Evolutionary conservation across 805 yeast species (phyloP).

Genomic region (baker's yeast (Saccharomyces cerevisiae)): DNA sequence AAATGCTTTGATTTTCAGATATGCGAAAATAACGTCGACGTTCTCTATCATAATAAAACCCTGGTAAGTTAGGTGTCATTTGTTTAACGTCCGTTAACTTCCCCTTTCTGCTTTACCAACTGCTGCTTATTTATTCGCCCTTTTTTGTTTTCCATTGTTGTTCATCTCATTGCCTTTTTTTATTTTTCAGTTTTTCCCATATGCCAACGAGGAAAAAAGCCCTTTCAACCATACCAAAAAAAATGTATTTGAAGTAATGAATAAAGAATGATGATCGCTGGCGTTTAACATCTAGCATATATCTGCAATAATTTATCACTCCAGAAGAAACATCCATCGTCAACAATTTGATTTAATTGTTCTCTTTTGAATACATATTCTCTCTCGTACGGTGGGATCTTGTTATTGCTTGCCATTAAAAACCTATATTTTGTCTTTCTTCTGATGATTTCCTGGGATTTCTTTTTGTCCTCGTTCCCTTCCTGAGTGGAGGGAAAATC

Average conservation of each 20-base stretch:
- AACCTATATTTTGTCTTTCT: constrained; percentile 39
- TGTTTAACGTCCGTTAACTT: too few species aligned
- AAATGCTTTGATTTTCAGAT: constrained; percentile 1
- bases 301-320: constrained; percentile 20
- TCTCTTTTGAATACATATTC: constrained; percentile 40
- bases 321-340: constrained; percentile 26
- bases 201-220: neutral
- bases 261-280: neutral
- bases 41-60: constrained; percentile 22
- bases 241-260: too few species aligned
- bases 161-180: neutral
- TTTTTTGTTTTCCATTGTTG: neutral
- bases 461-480: constrained; percentile 31
- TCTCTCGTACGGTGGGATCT: constrained; percentile 24
- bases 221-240: neutral
- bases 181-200: neutral
- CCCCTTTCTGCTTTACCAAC: too few species aligned
- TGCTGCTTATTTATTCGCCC: neutral
- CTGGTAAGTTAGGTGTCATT: constrained; percentile 21
- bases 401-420: constrained; percentile 35
- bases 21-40: constrained; percentile 21
- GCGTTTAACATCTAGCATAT: constrained; percentile 10
- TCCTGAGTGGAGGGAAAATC: constrained; percentile 57
- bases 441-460: constrained; percentile 29
- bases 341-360: constrained; percentile 33